Percentiles rank a stretch among this genome's conserved stretches.
These are phyloP conservation scores for Ascochyta koolunga DNA, from an alignment of 2,329 filamentous ascomycete species.

Conservation along the genomic window DNA sequence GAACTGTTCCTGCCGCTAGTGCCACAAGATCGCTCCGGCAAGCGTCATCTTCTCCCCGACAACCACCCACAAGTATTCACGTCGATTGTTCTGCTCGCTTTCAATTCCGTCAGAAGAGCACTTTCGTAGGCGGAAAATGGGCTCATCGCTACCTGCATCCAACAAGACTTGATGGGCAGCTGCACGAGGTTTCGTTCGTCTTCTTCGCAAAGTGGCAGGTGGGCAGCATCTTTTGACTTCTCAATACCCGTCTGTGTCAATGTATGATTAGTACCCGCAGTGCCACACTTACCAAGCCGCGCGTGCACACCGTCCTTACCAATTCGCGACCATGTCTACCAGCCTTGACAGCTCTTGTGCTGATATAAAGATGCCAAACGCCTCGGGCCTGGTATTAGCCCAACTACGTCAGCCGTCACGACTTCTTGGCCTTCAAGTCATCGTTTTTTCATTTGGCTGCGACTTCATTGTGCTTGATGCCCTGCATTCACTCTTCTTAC, in stretches of 20 bases:
- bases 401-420: slow-evolving; percentile 4
- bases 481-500: neutral
- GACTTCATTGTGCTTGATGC: neutral
- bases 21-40: neutral
- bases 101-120: neutral
- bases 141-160: too few relatives aligned
- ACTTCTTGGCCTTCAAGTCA: neutral
- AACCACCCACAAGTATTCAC: neutral
- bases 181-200: neutral
- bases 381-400: slow-evolving; percentile 1
- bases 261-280: slow-evolving; percentile 9
- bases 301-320: neutral
- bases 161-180: too few relatives aligned
- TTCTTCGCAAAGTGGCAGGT: neutral
- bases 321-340: neutral
- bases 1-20: slow-evolving; percentile 7
- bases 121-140: neutral
- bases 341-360: neutral
- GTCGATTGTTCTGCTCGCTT: slow-evolving; percentile 1
- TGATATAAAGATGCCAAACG: slow-evolving; percentile 8
- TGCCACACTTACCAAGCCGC: slow-evolving; percentile 1
- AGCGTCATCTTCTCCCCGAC: slow-evolving; percentile 7
- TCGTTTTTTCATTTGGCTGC: neutral
- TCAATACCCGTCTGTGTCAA: neutral
- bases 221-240: neutral